phyloP scores from a whole-genome alignment of 345 rosid species.

The Populus nigra region DNA sequence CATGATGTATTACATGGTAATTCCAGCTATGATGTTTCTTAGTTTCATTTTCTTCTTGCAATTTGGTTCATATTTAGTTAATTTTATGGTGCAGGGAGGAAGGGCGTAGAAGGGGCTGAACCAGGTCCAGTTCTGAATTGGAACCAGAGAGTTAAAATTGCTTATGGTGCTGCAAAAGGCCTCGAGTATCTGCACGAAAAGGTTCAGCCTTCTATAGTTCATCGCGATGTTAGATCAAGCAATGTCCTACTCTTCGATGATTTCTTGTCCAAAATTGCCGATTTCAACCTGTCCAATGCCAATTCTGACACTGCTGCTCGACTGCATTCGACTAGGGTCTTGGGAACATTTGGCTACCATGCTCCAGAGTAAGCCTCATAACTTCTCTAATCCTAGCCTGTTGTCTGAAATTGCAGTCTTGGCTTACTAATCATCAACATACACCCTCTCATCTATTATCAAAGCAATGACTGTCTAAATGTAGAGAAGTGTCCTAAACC shows the following conservation, averaged over 20 bases:
- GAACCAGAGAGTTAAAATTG: slow-evolving; percentile 87
- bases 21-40: background rate
- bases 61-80: background rate
- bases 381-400: background rate
- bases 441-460: background rate
- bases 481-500: background rate
- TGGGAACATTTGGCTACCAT: slow-evolving; percentile 98
- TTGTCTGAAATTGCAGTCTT: background rate
- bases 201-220: slow-evolving; percentile 86
- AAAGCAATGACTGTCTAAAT: background rate
- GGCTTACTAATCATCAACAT: background rate
- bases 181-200: slow-evolving; percentile 94
- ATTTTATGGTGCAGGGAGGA: slow-evolving; percentile 56
- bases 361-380: slow-evolving; percentile 77
- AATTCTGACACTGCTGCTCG: slow-evolving; percentile 89
- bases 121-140: slow-evolving; percentile 91
- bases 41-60: no score
- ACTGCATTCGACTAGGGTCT: slow-evolving; percentile 89
- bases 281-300: slow-evolving; percentile 84
- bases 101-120: slow-evolving; percentile 92
- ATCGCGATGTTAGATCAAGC: slow-evolving; percentile 95
- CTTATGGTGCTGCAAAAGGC: slow-evolving; percentile 89
- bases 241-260: slow-evolving; percentile 82
- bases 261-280: slow-evolving; percentile 77
- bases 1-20: slow-evolving; percentile 92